These are phyloP conservation scores for Aspergillus olivimuriae DNA, from an alignment of 495 filamentous ascomycete species.

Conservation along the genomic window DNA sequence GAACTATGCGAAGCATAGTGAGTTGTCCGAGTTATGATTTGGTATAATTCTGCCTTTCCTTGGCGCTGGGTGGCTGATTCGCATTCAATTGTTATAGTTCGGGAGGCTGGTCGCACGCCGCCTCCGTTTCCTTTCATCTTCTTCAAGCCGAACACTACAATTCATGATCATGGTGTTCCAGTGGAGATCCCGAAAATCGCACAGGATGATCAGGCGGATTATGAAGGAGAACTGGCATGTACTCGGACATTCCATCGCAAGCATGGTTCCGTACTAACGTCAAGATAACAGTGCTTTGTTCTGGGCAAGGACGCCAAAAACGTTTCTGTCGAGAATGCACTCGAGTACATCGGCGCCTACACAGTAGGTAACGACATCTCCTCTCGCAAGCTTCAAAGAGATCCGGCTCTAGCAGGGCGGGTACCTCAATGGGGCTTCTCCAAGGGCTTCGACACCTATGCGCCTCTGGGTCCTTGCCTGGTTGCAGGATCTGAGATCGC, in stretches of 20 bases:
- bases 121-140: conserved; percentile 44
- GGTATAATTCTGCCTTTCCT: background rate
- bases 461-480: conserved; percentile 54
- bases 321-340: conserved; percentile 53
- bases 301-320: conserved; percentile 59
- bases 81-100: conserved; percentile 20
- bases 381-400: conserved; percentile 59
- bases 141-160: conserved; percentile 38
- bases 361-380: conserved; percentile 66
- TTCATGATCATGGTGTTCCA: conserved; percentile 31
- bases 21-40: conserved; percentile 13
- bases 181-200: conserved; percentile 41
- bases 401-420: conserved; percentile 42
- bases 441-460: conserved; percentile 72
- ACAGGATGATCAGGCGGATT: conserved; percentile 44
- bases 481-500: conserved; percentile 4
- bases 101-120: conserved; percentile 37
- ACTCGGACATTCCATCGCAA: too few relatives aligned
- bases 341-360: conserved; percentile 64
- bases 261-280: too few relatives aligned
- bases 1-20: conserved; percentile 35
- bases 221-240: conserved; percentile 45
- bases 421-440: conserved; percentile 65
- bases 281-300: conserved; percentile 36
- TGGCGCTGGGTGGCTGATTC: background rate